Base-by-base conservation (phyloP, 2,329 filamentous ascomycete genomes). In the Aspergillus piperis region DNA sequence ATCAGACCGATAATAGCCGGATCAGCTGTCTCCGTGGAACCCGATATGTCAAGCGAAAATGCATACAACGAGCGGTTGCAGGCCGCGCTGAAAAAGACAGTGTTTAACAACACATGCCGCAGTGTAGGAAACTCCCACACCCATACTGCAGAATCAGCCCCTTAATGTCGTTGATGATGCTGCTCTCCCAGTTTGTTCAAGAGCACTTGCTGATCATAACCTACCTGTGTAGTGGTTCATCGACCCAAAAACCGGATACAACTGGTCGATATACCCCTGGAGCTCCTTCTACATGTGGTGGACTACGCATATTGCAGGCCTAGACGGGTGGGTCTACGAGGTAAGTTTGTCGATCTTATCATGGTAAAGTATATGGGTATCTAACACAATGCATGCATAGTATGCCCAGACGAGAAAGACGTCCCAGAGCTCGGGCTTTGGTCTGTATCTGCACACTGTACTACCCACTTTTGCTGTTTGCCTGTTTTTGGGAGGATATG, bases 241-340 rank as follows among this genome's bases (percentile, higher is more conserved):
- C 23, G 64, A 67, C 15, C 25, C 30, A 4, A 49, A 55, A 19
- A 64, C 65, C 2, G 56, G 58, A 3, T 59, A 56, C 13, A 66
- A 66, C 21, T 67, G 64, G 64, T 57, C 61, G 13, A 57, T 66
- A 3, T 65, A 66, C 30, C 65, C 64, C 2, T 67, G 65, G 65
- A 66, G 55, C 19, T 63, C 65, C 1, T 56, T 66, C 21, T 44
- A 56, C 13, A 64, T 67, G 57, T 67, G 62, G 65, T 60, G 42
- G 17, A 49, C 30, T 1, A 59, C 57, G 3, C 30, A 55, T 21
- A 3, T 54, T 2, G 57, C 51, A 2, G 51, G 51, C 3, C n/a
- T 59, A 6, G 42, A 21, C 1, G 57, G 41, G n/a, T 59, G 57
- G 57, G n/a, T 30, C 8, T 55, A 55, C 19, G 41, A 50, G 51